Base-by-base conservation (phyloP, 2,329 filamentous ascomycete genomes). In the Fusarium brachygibbosum region DNA sequence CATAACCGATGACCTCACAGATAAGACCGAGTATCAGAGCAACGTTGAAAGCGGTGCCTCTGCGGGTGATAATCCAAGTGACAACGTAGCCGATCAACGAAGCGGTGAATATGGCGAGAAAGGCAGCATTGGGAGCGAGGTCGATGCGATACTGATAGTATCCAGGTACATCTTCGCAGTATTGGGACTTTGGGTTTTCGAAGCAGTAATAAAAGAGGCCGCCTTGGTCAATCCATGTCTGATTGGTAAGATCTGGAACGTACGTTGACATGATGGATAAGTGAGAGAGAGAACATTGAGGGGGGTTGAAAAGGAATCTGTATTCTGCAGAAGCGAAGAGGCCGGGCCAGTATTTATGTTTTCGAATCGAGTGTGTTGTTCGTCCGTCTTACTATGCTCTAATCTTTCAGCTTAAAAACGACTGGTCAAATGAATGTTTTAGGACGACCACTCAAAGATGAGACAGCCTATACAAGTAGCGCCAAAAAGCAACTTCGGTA, bases 1-100 rank as follows among this genome's bases (percentile, higher is more conserved):
- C 78, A 67, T 91, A 91, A 13, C 89, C 89, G 25, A 89, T 68
- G 16, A 89, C 77, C 76, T 91, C 89, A 32, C 82, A 80, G 40
- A 84, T 49, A 19, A 86, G 80, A 9, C 89, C 89, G 1, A 84
- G 76, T 2, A 80, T 57, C 79, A 91, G 84, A 44, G 84, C 83
- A n/a, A 85, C 67, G 54, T 81, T 80, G 77, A 88, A 90, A 49
- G 79, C 80, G 58, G 81, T 82, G 13, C 83, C 86, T 51, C 79
- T 81, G 54, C 84, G 83, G 12, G 79, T 83, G 49, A 82, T 54
- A 32, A 77, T 80, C 64, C 82, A 83, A 41, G 78, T 79, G 38
- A 75, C 63, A 28, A 85, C 67, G 70, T 81, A 81, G 31, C 78
- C 74, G 42, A 87, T 16, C 8, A 82, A 69, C 6, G 82, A 83